Percentiles rank a stretch among this genome's conserved stretches.
Evolutionary conservation across 441 rosid genomes (phyloP).

Genomic region (Pelargonium hybrid): DNA sequence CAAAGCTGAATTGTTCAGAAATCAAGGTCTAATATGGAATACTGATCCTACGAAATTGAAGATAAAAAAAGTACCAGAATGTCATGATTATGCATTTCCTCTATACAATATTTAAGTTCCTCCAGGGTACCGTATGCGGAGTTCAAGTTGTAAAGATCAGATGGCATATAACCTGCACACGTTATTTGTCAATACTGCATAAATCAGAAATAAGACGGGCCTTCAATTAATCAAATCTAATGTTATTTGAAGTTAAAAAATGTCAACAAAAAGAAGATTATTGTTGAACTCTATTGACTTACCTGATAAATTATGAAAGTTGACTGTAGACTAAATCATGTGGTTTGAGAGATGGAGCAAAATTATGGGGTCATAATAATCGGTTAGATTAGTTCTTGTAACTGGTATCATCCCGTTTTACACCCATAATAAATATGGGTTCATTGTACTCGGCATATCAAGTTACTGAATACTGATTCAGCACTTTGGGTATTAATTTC

Average conservation of each 20-base stretch:
- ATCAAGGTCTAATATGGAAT: neutral
- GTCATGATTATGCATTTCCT: slow-evolving; percentile 41
- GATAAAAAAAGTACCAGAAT: slow-evolving; percentile 29
- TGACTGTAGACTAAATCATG: too few relatives aligned
- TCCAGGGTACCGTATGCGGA: slow-evolving; percentile 41
- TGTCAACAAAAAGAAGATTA: neutral
- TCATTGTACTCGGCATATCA: neutral
- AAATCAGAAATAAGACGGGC: neutral
- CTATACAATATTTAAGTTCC: slow-evolving; percentile 38
- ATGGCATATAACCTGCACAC: slow-evolving; percentile 44
- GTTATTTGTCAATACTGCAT: neutral
- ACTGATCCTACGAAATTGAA: neutral
- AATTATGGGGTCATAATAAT: too few relatives aligned
- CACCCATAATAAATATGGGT: neutral
- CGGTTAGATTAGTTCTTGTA: too few relatives aligned
- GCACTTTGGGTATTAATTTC: too few relatives aligned
- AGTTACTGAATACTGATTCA: too few relatives aligned
- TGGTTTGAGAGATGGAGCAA: too few relatives aligned
- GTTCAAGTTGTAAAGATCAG: slow-evolving; percentile 50
- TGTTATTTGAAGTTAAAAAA: neutral
- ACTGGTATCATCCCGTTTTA: too few relatives aligned
- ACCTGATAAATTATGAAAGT: too few relatives aligned
- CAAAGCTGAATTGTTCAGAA: neutral
- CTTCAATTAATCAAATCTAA: neutral
- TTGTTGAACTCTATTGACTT: too few relatives aligned